Conservation (phyloP, 148 eudicot species). For the Chenopodium album region DNA sequence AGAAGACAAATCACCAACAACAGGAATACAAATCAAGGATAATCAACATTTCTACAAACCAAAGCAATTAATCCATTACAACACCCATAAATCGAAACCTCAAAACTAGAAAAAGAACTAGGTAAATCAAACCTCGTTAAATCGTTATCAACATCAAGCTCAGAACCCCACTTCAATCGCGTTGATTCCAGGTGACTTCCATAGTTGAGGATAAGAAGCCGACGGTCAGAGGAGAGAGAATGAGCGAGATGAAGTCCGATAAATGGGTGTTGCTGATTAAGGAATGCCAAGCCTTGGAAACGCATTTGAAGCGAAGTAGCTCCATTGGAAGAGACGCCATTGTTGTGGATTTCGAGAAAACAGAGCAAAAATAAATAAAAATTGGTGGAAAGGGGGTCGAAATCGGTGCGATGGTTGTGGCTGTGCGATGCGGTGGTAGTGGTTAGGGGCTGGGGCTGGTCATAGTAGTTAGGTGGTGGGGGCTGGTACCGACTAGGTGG, state of each 20-base stretch:
- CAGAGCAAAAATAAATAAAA: too few relatives aligned
- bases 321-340: too few relatives aligned
- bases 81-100: not conserved
- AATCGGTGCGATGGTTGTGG: too few relatives aligned
- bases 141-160: not conserved
- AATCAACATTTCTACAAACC: not conserved
- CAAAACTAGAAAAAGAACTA: not conserved
- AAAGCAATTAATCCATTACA: conserved; percentile 4
- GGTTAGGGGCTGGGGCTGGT: too few relatives aligned
- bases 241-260: not conserved
- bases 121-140: not conserved
- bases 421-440: too few relatives aligned
- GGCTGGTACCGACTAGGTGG: too few relatives aligned
- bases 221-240: not conserved
- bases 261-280: not conserved
- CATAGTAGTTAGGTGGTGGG: too few relatives aligned
- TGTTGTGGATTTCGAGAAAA: too few relatives aligned
- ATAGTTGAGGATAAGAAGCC: not conserved
- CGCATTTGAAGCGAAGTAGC: not conserved
- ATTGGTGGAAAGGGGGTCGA: too few relatives aligned
- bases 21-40: too few relatives aligned
- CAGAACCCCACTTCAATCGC: not conserved
- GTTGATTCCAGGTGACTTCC: not conserved
- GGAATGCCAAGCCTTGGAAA: not conserved
- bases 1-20: not conserved